Evolutionary conservation across 2,329 filamentous ascomycete genomes (phyloP).

Genomic region (Thermoascus crustaceus): DNA sequence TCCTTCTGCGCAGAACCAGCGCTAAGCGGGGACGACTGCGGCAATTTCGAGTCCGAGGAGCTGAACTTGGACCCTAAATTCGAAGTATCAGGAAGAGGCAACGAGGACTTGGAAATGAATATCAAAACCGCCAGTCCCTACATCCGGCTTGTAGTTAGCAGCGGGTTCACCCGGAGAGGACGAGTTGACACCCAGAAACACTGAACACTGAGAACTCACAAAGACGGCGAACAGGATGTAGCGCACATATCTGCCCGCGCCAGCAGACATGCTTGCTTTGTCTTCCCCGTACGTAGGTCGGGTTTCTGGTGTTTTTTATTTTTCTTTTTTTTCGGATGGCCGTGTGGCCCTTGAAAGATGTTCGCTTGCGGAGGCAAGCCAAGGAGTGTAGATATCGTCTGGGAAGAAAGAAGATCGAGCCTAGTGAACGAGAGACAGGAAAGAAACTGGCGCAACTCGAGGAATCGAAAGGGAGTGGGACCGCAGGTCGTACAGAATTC

Average conservation of each 20-base stretch:
- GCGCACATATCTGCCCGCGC: conserved; percentile 38
- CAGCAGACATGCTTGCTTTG: conserved; percentile 18
- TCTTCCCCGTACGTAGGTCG: not conserved
- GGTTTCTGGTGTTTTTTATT: too few relatives aligned
- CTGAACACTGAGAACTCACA: conserved; percentile 52
- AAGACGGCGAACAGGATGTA: conserved; percentile 73
- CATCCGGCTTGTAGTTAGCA: conserved; percentile 11
- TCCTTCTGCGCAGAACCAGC: conserved; percentile 17
- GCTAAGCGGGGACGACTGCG: conserved; percentile 12
- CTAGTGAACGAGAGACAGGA: not conserved
- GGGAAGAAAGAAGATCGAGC: not conserved
- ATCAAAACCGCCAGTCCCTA: conserved; percentile 66
- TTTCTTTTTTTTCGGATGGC: not conserved
- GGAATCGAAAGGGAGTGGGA: too few relatives aligned
- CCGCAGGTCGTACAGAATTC: too few relatives aligned
- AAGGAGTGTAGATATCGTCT: not conserved
- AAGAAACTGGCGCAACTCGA: too few relatives aligned
- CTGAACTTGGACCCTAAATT: conserved; percentile 15
- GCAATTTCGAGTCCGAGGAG: conserved; percentile 16
- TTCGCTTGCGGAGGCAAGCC: not conserved
- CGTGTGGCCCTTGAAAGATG: not conserved
- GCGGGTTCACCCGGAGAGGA: not conserved
- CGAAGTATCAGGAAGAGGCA: conserved; percentile 26
- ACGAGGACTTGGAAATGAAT: conserved; percentile 63
- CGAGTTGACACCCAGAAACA: not conserved